Conservation (phyloP, 2,329 filamentous ascomycete genomes). For the Teratosphaeriaceae sp. region DNA sequence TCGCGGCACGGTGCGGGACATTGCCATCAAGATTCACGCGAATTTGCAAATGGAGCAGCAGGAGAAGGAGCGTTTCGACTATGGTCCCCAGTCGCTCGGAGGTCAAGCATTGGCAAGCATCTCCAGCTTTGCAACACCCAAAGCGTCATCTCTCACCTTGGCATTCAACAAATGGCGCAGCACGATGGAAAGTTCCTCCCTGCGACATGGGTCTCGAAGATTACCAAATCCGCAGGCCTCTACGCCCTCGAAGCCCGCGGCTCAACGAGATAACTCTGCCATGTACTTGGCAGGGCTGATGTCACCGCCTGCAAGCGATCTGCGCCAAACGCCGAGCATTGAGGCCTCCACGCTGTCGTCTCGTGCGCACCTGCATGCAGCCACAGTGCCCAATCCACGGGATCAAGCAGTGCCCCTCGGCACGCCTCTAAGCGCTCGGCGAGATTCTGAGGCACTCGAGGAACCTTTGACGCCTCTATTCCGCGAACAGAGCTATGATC, state of each 20-base stretch:
- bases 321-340: constrained; percentile 55
- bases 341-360: constrained; percentile 18
- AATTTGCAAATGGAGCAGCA: constrained; percentile 98
- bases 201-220: constrained; percentile 24
- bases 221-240: constrained; percentile 39
- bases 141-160: constrained; percentile 85
- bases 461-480: constrained; percentile 48
- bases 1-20: constrained; percentile 73
- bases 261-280: constrained; percentile 42
- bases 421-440: neutral
- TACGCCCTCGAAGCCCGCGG: constrained; percentile 39
- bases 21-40: constrained; percentile 84
- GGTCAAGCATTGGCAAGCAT: constrained; percentile 65
- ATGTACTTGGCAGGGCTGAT: constrained; percentile 71
- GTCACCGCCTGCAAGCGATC: constrained; percentile 76
- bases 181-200: constrained; percentile 40
- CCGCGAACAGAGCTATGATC: constrained; percentile 51
- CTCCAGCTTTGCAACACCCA: constrained; percentile 70
- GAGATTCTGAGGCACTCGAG: constrained; percentile 15
- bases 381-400: neutral
- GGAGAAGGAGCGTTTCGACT: constrained; percentile 73
- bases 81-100: constrained; percentile 11
- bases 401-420: neutral
- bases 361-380: constrained; percentile 16
- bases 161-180: constrained; percentile 96